phyloP scores from a whole-genome alignment of 768 basidiomycete genomes.

The Xerocomus spinulosus region DNA sequence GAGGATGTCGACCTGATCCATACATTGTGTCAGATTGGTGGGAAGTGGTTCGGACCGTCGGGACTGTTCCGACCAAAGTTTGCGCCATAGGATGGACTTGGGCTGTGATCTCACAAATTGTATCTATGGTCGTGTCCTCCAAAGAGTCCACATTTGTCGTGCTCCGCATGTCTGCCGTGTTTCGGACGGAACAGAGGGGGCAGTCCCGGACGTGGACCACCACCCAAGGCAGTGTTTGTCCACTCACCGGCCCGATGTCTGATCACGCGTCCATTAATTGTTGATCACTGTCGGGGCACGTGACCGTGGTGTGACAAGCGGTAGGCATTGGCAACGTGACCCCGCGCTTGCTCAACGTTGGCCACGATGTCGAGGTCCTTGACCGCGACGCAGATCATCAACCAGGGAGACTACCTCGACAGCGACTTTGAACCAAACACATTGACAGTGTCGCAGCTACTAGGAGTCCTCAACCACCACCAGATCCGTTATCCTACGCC shows the following conservation, averaged over 20 bases:
- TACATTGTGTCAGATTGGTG: constrained; percentile 8
- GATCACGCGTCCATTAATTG: neutral
- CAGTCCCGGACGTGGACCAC: neutral
- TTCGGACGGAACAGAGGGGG: constrained; percentile 13
- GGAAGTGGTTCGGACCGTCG: constrained; percentile 5
- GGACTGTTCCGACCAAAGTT: constrained; percentile 22
- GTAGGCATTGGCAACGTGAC: neutral
- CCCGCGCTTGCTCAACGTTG: constrained; percentile 11
- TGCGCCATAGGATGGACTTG: constrained; percentile 11
- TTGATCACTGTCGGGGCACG: too few relatives aligned
- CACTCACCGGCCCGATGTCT: constrained; percentile 6
- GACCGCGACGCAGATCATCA: constrained; percentile 74
- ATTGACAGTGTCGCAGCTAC: constrained; percentile 77
- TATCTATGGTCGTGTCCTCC: neutral
- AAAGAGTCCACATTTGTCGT: constrained; percentile 8
- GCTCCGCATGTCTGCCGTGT: constrained; percentile 2
- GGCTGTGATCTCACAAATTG: neutral
- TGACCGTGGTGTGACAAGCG: constrained; percentile 15
- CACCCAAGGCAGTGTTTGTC: neutral
- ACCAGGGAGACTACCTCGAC: constrained; percentile 71
- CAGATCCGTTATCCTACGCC: constrained; percentile 69
- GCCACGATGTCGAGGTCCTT: constrained; percentile 59
- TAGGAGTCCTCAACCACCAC: constrained; percentile 74
- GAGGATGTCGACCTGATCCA: neutral
- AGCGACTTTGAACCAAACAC: constrained; percentile 68